Conservation (phyloP, 768 basidiomycete genomes). For the Hygrophorus russula region DNA sequence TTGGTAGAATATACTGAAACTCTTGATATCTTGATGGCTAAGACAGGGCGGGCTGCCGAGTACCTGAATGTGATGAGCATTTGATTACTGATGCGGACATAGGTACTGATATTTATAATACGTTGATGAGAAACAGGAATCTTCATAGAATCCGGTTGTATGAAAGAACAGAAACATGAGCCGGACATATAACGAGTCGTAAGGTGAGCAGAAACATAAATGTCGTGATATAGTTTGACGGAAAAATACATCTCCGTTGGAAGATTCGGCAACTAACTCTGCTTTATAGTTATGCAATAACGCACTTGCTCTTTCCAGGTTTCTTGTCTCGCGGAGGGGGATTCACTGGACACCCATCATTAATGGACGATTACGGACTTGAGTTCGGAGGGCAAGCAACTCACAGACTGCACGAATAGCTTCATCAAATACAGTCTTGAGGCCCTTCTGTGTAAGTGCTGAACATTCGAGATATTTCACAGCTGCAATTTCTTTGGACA, state of each 20-base stretch:
- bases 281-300: slow-evolving; percentile 55
- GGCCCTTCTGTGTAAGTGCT: slow-evolving; percentile 92
- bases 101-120: no score
- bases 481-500: slow-evolving; percentile 90
- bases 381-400: slow-evolving; percentile 20
- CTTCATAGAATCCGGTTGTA: no score
- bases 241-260: slow-evolving; percentile 21
- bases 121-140: no score
- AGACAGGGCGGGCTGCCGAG: background rate
- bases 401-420: slow-evolving; percentile 93
- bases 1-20: background rate
- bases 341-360: slow-evolving; percentile 41
- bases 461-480: slow-evolving; percentile 96
- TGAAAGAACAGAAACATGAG: slow-evolving; percentile 9
- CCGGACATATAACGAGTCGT: slow-evolving; percentile 44
- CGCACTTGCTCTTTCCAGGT: slow-evolving; percentile 42
- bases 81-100: no score
- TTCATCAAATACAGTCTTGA: slow-evolving; percentile 99
- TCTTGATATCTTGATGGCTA: background rate
- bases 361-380: slow-evolving; percentile 1
- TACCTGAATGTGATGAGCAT: no score
- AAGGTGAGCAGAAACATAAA: slow-evolving; percentile 61
- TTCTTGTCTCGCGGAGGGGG: slow-evolving; percentile 56
- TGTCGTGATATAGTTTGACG: slow-evolving; percentile 41
- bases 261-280: slow-evolving; percentile 4